Evolutionary conservation across 139 green algal genomes (phyloP).

Genomic region (Ettlia oleoabundans): DNA sequence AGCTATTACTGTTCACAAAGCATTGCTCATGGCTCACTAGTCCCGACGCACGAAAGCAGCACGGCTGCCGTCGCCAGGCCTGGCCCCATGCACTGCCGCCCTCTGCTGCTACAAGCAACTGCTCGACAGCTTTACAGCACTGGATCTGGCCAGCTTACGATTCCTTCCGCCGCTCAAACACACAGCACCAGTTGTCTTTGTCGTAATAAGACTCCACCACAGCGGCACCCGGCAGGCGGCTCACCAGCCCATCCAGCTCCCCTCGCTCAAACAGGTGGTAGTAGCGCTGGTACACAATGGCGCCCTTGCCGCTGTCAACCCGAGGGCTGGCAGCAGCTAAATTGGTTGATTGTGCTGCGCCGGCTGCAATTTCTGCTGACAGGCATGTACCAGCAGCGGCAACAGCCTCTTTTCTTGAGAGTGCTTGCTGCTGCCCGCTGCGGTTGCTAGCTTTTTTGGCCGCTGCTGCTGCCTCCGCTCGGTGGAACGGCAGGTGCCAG

Average conservation of each 20-base stretch:
- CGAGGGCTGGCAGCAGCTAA: background rate
- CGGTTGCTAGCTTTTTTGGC: background rate
- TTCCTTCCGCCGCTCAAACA: conserved; percentile 37
- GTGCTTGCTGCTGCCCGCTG: background rate
- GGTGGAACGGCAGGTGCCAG: conserved; percentile 95
- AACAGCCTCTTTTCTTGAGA: background rate
- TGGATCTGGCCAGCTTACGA: background rate
- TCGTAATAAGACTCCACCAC: conserved; percentile 83
- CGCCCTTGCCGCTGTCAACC: conserved; percentile 77
- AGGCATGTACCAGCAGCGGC: background rate
- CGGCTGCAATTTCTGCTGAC: no score
- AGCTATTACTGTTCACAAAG: no score
- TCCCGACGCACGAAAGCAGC: no score
- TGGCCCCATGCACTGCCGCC: background rate
- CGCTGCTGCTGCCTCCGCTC: conserved; percentile 60
- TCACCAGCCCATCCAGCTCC: conserved; percentile 81
- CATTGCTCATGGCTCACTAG: no score
- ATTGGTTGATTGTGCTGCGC: background rate
- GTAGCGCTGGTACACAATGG: conserved; percentile 92
- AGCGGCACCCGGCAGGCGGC: conserved; percentile 36
- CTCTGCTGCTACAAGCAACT: background rate
- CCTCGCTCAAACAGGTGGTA: conserved; percentile 94
- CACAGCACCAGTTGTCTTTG: conserved; percentile 89
- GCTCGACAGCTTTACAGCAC: background rate
- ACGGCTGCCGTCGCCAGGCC: background rate